A percentile compares a stretch with the other conserved stretches of the same genome.
These are phyloP conservation scores for Thalassiosira profunda DNA, from an alignment of 108 stramenopile species.

Conservation along the genomic window DNA sequence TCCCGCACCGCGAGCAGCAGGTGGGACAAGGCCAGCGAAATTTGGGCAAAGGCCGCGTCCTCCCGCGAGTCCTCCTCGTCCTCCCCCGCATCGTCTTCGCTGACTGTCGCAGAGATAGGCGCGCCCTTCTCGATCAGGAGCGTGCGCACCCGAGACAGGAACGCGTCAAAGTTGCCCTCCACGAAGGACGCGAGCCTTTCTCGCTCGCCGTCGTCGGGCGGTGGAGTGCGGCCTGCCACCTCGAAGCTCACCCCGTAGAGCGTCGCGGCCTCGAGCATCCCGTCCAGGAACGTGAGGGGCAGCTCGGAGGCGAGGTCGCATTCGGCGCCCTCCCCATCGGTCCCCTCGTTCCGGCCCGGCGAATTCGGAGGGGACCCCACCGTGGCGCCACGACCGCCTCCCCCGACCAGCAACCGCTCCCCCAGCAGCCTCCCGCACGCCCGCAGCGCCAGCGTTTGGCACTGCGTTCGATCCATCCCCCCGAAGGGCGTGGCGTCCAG, in stretches of 20 bases:
- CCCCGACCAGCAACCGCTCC: conserved; percentile 30
- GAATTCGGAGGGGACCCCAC: conserved; percentile 6
- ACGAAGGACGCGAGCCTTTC: conserved; percentile 64
- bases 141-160: conserved; percentile 64
- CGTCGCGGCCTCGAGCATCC: conserved; percentile 75
- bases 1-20: conserved; percentile 74
- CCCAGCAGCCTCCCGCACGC: conserved; percentile 67
- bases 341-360: conserved; percentile 2
- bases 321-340: neutral
- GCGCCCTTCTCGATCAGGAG: conserved; percentile 32
- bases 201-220: conserved; percentile 9
- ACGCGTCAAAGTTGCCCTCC: conserved; percentile 59
- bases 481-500: conserved; percentile 36
- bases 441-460: conserved; percentile 63
- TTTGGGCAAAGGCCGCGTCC: conserved; percentile 59
- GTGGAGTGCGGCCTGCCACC: neutral
- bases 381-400: conserved; percentile 2
- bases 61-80: conserved; percentile 60
- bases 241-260: conserved; percentile 69
- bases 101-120: neutral
- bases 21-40: conserved; percentile 59
- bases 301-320: conserved; percentile 22
- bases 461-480: conserved; percentile 45
- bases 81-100: conserved; percentile 28
- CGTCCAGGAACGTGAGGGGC: conserved; percentile 74